Percentiles rank a stretch among this genome's conserved stretches.
phyloP scores from a whole-genome alignment of 2,329 filamentous ascomycete genomes.

The Xylaria sp. region DNA sequence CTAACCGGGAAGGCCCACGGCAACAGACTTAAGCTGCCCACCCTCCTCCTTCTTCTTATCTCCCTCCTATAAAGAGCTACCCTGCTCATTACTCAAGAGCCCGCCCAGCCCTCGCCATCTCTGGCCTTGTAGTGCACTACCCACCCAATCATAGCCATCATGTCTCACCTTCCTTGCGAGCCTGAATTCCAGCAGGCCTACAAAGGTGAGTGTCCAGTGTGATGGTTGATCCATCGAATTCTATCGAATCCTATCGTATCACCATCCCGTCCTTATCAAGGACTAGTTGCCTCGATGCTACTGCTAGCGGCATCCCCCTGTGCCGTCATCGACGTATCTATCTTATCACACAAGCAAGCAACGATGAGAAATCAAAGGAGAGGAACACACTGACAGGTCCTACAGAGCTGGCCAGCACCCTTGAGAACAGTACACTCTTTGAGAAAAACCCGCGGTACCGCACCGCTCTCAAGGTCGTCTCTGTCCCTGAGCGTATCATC shows the following conservation, averaged over 20 bases:
- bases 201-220: constrained; percentile 57
- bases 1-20: background rate
- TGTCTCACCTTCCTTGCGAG: constrained; percentile 82
- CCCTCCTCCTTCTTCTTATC: background rate
- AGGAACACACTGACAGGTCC: background rate
- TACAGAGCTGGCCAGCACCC: constrained; percentile 85
- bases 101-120: background rate
- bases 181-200: constrained; percentile 99
- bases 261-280: background rate
- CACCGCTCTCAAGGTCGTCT: constrained; percentile 79
- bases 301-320: background rate
- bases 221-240: constrained; percentile 20
- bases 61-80: background rate
- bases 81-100: background rate
- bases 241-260: too few relatives aligned
- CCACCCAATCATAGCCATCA: constrained; percentile 32
- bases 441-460: constrained; percentile 90
- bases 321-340: background rate
- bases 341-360: background rate
- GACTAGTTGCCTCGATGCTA: background rate
- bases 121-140: background rate
- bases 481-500: constrained; percentile 90
- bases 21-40: background rate
- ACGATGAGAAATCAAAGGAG: background rate
- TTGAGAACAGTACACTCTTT: constrained; percentile 92